Conservation (phyloP, 1,284 basidiomycete species). For the Cryptococcus amylolentus region DNA sequence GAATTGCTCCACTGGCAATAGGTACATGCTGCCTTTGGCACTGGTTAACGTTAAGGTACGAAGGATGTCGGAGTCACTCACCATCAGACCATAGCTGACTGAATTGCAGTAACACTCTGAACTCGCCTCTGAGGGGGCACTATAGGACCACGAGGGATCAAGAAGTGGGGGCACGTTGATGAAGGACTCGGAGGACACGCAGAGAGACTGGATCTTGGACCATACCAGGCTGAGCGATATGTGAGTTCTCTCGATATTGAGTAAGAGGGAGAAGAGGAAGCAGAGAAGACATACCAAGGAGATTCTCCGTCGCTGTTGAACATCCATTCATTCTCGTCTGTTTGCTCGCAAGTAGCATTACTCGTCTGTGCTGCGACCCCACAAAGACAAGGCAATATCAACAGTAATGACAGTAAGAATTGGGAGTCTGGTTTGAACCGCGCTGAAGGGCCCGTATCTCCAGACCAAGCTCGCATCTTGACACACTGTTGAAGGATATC, state of each 20-base stretch:
- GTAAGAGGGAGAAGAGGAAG: background rate
- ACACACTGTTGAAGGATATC: too few relatives aligned
- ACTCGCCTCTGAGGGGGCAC: constrained; percentile 8
- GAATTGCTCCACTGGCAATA: constrained; percentile 17
- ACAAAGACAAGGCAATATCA: too few relatives aligned
- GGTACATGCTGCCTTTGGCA: constrained; percentile 22
- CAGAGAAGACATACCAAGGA: constrained; percentile 24
- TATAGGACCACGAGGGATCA: constrained; percentile 24
- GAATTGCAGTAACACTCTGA: constrained; percentile 27
- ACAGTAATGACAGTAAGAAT: too few relatives aligned
- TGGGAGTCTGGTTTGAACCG: too few relatives aligned
- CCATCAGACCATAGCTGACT: constrained; percentile 27
- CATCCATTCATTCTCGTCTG: constrained; percentile 18
- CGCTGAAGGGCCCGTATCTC: too few relatives aligned
- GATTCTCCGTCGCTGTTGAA: constrained; percentile 28
- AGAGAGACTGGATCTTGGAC: constrained; percentile 33
- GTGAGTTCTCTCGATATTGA: background rate
- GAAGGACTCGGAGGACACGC: constrained; percentile 13
- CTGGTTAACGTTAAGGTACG: background rate
- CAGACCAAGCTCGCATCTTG: too few relatives aligned
- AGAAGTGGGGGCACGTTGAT: constrained; percentile 31
- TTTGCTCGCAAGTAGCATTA: constrained; percentile 20
- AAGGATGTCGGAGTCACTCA: constrained; percentile 5
- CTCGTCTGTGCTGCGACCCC: constrained; percentile 15
- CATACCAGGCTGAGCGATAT: constrained; percentile 18